phyloP scores from a whole-genome alignment of 2,329 filamentous ascomycete species.

The Venturia aucupariae region DNA sequence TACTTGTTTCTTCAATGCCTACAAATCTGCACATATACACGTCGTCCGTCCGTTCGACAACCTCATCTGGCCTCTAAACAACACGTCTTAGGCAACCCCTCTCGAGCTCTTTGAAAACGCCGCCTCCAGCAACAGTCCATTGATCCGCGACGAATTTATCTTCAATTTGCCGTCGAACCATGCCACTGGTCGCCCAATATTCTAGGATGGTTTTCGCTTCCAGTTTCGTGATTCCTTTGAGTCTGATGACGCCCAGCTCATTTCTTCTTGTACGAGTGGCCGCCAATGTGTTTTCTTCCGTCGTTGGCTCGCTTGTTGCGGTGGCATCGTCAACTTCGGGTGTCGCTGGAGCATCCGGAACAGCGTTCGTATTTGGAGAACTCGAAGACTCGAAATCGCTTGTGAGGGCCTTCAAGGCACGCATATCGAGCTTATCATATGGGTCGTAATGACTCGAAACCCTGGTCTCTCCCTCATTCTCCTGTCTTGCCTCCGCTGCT shows the following conservation, averaged over 20 bases:
- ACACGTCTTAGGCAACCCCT: slow-evolving; percentile 4
- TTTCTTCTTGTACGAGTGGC: slow-evolving; percentile 25
- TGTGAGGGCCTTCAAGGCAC: not conserved
- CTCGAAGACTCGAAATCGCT: slow-evolving; percentile 18
- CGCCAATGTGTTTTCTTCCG: slow-evolving; percentile 36
- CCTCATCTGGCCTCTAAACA: not conserved
- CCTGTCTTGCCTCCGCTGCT: slow-evolving; percentile 37
- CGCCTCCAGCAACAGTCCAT: slow-evolving; percentile 74
- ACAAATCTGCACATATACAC: not conserved
- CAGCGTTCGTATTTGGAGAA: slow-evolving; percentile 18
- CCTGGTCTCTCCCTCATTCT: slow-evolving; percentile 14
- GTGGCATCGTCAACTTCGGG: not conserved
- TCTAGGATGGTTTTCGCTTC: slow-evolving; percentile 79
- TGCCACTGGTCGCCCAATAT: slow-evolving; percentile 83
- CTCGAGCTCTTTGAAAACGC: slow-evolving; percentile 56
- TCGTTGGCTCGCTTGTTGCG: slow-evolving; percentile 28
- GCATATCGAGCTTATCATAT: slow-evolving; percentile 8
- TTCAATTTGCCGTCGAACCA: slow-evolving; percentile 62
- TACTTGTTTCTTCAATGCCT: not conserved
- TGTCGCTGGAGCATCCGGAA: not conserved
- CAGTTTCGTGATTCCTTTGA: slow-evolving; percentile 60
- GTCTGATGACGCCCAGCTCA: slow-evolving; percentile 28
- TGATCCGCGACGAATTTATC: slow-evolving; percentile 66
- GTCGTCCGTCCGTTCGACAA: too few species aligned
- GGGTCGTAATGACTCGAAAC: not conserved